These are phyloP conservation scores for Colletotrichum aenigma DNA, from an alignment of 2,329 filamentous ascomycete species.

Conservation along the genomic window DNA sequence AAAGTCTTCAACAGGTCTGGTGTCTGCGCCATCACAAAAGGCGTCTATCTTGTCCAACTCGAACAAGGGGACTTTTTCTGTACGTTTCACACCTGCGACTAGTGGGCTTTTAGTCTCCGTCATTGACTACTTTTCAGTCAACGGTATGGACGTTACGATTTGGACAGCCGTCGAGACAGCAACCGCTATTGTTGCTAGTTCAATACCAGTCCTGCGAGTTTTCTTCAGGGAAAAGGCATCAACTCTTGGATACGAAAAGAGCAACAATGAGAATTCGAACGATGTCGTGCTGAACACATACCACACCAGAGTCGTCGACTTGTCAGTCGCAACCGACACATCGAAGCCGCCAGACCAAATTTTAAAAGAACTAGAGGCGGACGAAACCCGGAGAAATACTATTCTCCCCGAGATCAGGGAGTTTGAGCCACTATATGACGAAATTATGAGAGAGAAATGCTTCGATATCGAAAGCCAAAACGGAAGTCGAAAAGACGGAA, in stretches of 20 bases:
- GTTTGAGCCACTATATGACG: neutral
- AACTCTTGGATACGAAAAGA: neutral
- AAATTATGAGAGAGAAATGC: neutral
- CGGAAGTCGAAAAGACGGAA: neutral
- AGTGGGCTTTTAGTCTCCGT: neutral
- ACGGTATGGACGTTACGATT: constrained; percentile 25
- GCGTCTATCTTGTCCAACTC: constrained; percentile 8
- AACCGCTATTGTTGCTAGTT: constrained; percentile 31
- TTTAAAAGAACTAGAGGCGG: neutral
- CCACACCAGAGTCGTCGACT: neutral
- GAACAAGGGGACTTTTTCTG: constrained; percentile 6
- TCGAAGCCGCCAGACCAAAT: neutral
- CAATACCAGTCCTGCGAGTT: constrained; percentile 35
- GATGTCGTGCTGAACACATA: constrained; percentile 1
- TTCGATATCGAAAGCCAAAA: neutral
- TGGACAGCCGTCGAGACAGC: constrained; percentile 31
- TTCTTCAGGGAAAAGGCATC: constrained; percentile 24
- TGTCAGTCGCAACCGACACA: neutral
- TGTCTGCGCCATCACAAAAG: constrained; percentile 2
- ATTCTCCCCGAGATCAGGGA: neutral
- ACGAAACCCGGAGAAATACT: neutral
- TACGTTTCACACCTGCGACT: neutral
- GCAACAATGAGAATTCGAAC: neutral
- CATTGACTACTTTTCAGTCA: neutral
- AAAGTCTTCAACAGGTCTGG: neutral